These are phyloP conservation scores for Cystofilobasidium ferigula DNA, from an alignment of 768 basidiomycete genomes.

Conservation along the genomic window DNA sequence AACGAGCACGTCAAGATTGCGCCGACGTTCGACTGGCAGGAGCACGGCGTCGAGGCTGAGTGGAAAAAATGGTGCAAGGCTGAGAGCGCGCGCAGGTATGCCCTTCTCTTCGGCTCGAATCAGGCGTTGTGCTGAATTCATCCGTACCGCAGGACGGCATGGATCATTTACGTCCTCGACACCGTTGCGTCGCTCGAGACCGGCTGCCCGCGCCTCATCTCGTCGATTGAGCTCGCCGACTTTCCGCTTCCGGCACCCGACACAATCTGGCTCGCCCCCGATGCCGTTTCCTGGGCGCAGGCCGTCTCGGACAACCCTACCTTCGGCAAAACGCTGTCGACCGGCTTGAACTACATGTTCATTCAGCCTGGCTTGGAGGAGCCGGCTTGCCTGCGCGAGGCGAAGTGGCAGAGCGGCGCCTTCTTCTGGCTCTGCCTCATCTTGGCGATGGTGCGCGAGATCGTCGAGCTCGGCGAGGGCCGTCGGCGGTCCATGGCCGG, in stretches of 20 bases:
- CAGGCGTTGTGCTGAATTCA: too few species aligned
- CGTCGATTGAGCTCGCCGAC: constrained; percentile 33
- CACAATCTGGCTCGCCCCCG: constrained; percentile 38
- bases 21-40: constrained; percentile 14
- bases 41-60: constrained; percentile 30
- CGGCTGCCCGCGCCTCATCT: constrained; percentile 34
- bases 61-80: constrained; percentile 40
- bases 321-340: neutral
- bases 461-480: constrained; percentile 40
- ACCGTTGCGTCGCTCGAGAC: constrained; percentile 39
- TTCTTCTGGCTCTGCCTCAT: constrained; percentile 39
- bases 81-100: constrained; percentile 37
- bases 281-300: constrained; percentile 35
- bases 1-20: constrained; percentile 31
- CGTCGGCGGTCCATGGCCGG: constrained; percentile 29
- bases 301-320: constrained; percentile 28
- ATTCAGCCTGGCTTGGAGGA: neutral
- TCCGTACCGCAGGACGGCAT: constrained; percentile 30
- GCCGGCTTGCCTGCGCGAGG: neutral
- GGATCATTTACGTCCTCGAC: constrained; percentile 39
- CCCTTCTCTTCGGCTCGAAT: neutral
- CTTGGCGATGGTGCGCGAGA: constrained; percentile 36
- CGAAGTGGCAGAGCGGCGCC: constrained; percentile 33
- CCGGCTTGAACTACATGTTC: neutral
- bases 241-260: constrained; percentile 40